These are phyloP conservation scores for Millerozyma acaciae DNA, from an alignment of 805 yeast genomes.

Conservation along the genomic window DNA sequence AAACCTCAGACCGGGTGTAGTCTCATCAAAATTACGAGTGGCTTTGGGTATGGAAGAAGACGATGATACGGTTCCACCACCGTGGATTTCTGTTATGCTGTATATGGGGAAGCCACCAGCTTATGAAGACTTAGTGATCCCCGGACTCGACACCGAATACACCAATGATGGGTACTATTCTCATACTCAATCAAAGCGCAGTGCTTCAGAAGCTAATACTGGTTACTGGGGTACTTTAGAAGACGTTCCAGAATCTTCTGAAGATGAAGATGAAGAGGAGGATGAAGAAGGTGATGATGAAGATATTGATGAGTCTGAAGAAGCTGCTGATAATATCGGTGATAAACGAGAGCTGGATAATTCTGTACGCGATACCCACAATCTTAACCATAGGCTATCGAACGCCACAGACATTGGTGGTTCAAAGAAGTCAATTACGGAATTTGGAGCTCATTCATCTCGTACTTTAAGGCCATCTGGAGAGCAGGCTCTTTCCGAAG, in stretches of 20 bases:
- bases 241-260: conserved; percentile 25
- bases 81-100: conserved; percentile 75
- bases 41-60: conserved; percentile 66
- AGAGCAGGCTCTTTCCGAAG: no score
- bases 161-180: conserved; percentile 31
- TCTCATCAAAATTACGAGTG: conserved; percentile 56
- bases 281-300: conserved; percentile 58
- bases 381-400: no score
- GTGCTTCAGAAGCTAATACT: conserved; percentile 6
- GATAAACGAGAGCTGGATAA: no score
- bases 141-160: conserved; percentile 38
- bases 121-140: conserved; percentile 62
- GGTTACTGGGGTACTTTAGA: conserved; percentile 35
- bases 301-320: conserved; percentile 34
- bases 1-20: conserved; percentile 59
- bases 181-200: conserved; percentile 5
- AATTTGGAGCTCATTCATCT: no score
- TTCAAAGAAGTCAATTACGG: conserved; percentile 21
- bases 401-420: no score
- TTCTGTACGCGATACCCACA: no score
- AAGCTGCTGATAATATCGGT: conserved; percentile 6
- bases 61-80: conserved; percentile 49
- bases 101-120: conserved; percentile 80
- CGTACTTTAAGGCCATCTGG: no score
- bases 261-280: conserved; percentile 34